phyloP scores from a whole-genome alignment of 768 basidiomycete species.

The Pulveroboletus sp. region DNA sequence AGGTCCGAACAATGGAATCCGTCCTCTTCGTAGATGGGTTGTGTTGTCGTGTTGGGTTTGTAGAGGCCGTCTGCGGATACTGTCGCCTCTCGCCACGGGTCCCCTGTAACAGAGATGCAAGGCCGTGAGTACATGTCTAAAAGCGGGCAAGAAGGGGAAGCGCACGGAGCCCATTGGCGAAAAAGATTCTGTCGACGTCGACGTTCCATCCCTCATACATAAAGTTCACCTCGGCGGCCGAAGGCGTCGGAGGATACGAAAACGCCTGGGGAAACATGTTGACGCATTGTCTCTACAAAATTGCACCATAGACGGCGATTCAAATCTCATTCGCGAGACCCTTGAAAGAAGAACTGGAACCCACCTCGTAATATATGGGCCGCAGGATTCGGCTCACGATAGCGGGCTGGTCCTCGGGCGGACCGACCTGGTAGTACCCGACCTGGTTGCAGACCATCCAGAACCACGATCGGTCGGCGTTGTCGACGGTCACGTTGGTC shows the following conservation, averaged over 20 bases:
- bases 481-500: conserved; percentile 54
- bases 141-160: not conserved
- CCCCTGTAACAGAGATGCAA: conserved; percentile 41
- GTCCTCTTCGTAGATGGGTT: conserved; percentile 55
- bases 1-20: conserved; percentile 73
- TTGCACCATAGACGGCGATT: too few species aligned
- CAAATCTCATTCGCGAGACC: too few species aligned
- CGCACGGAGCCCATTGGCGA: conserved; percentile 65
- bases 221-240: conserved; percentile 41
- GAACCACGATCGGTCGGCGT: conserved; percentile 58
- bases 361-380: conserved; percentile 28
- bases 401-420: conserved; percentile 34
- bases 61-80: conserved; percentile 52
- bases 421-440: conserved; percentile 45
- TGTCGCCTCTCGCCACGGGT: conserved; percentile 70
- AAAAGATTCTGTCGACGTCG: conserved; percentile 54
- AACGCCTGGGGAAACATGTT: conserved; percentile 63
- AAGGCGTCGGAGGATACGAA: conserved; percentile 41
- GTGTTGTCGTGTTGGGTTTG: conserved; percentile 45
- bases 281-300: conserved; percentile 68
- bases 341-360: too few species aligned
- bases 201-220: conserved; percentile 64
- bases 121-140: not conserved
- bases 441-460: conserved; percentile 77
- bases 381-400: conserved; percentile 34